Evolutionary conservation across 495 filamentous ascomycete genomes (phyloP).

Genomic region (Cairneyella variabilis): DNA sequence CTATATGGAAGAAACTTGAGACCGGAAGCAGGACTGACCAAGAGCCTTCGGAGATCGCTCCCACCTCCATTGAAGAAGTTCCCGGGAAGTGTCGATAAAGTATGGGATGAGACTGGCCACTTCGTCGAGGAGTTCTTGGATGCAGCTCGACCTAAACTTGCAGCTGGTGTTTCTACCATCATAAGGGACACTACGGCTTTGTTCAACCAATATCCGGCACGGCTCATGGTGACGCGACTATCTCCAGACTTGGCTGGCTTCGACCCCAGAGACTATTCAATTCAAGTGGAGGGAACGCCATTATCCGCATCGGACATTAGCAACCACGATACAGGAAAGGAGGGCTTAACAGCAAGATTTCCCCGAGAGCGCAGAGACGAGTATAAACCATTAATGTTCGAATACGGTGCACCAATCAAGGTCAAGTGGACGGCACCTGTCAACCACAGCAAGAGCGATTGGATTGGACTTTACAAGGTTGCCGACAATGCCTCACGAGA

Average conservation of each 20-base stretch:
- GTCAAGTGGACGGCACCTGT: constrained; percentile 90
- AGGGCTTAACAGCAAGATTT: constrained; percentile 30
- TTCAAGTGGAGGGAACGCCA: constrained; percentile 67
- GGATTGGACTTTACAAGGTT: constrained; percentile 93
- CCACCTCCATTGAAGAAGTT: constrained; percentile 69
- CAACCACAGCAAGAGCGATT: constrained; percentile 90
- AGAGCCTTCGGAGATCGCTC: constrained; percentile 82
- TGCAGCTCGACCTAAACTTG: constrained; percentile 79
- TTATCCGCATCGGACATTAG: constrained; percentile 42
- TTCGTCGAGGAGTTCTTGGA: constrained; percentile 91
- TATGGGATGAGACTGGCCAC: constrained; percentile 76
- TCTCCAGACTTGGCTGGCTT: constrained; percentile 79
- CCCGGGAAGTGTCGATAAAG: constrained; percentile 82
- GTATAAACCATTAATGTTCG: constrained; percentile 70
- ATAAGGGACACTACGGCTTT: constrained; percentile 83
- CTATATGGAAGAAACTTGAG: constrained; percentile 83
- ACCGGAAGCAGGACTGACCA: constrained; percentile 83
- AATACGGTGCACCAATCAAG: constrained; percentile 88
- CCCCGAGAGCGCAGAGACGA: constrained; percentile 43
- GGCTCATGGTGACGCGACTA: constrained; percentile 78
- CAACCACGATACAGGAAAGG: constrained; percentile 32
- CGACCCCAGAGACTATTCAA: constrained; percentile 75
- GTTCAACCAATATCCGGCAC: constrained; percentile 87
- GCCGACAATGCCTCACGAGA: constrained; percentile 88
- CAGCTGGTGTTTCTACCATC: constrained; percentile 79